Base-by-base conservation (phyloP, 2,329 filamentous ascomycete species). In the Phyllosticta citriasiana region DNA sequence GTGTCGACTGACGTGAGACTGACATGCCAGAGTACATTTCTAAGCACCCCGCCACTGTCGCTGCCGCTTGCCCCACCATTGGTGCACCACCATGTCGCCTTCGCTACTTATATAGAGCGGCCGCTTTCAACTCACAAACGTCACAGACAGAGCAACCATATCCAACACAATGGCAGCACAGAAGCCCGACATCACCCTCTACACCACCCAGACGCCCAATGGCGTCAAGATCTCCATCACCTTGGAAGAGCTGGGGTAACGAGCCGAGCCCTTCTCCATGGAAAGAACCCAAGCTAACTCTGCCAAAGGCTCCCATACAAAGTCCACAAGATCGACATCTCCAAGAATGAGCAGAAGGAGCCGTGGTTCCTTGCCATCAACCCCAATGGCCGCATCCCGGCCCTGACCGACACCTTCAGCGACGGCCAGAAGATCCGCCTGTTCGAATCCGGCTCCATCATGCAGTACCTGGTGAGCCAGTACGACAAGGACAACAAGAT, bases 331-430 rank as follows among this genome's bases (percentile, higher is more conserved):
- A 85, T 95, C 68, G 81, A 88, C n/a, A 82, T 95, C 63, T 77
- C 73, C 64, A 88, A 88, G 65, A 88, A 91, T 72, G 82, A 78
- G n/a, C 90, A 95, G 69, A 95, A 94, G 68, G 83, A 93, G 73
- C 84, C 84, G 16, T 95, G 89, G 90, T 97, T 93, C 76, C 82
- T 95, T 27, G 85, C 86, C 58, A 95, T 96, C 77, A 96, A 96
- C 76, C 91, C 91, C 65, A 96, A 96, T 73, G 91, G 91, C 65
- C 88, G 91, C 66, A 96, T 96, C 68, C 92, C 91, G 3, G 91
- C 91, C 62, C 69, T 96, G 57, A 94, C 89, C 7, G 91, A 96
- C 75, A 88, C 80, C 6, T 87, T 89, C 72, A 79, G 79, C 4
- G 86, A 94, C 72, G 89, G 89, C 66, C 78, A 88, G 72, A 78